Conservation (phyloP, 179 eudicot species). For the Vitellaria paradoxa region DNA sequence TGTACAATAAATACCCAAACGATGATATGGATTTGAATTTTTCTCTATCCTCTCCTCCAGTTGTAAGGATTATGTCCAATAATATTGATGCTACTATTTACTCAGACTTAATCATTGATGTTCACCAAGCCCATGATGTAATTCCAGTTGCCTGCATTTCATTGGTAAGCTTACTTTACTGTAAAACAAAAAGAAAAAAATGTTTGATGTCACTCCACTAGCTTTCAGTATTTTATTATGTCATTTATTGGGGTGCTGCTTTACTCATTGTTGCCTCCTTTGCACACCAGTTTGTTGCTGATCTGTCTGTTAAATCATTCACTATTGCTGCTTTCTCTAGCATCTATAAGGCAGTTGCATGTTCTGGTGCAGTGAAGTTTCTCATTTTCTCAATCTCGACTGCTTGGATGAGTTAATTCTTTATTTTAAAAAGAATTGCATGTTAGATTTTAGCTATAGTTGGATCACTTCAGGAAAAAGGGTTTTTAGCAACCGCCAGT, state of each 20-base stretch:
- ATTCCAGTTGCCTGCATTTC: conserved; percentile 73
- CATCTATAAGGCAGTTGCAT: neutral
- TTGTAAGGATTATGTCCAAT: conserved; percentile 37
- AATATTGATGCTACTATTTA: conserved; percentile 49
- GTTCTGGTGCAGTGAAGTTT: neutral
- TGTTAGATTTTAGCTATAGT: neutral
- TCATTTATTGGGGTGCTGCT: neutral
- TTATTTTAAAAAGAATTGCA: neutral
- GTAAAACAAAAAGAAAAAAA: neutral
- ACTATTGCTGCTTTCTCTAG: neutral
- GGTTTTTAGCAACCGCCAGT: too few relatives aligned
- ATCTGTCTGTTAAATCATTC: neutral
- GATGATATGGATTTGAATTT: conserved; percentile 71
- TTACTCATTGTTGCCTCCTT: neutral
- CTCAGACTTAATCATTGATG: conserved; percentile 59
- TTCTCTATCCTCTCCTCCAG: conserved; percentile 63
- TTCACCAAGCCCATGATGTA: conserved; percentile 44
- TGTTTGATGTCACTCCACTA: neutral
- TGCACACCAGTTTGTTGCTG: neutral
- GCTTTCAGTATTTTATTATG: neutral
- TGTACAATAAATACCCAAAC: conserved; percentile 76
- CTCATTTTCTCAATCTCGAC: neutral
- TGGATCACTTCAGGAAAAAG: too few relatives aligned
- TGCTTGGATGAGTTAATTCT: neutral
- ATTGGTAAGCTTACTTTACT: conserved; percentile 45